Conservation (phyloP, 129 eudicot species). For the Escallonia rubra region DNA sequence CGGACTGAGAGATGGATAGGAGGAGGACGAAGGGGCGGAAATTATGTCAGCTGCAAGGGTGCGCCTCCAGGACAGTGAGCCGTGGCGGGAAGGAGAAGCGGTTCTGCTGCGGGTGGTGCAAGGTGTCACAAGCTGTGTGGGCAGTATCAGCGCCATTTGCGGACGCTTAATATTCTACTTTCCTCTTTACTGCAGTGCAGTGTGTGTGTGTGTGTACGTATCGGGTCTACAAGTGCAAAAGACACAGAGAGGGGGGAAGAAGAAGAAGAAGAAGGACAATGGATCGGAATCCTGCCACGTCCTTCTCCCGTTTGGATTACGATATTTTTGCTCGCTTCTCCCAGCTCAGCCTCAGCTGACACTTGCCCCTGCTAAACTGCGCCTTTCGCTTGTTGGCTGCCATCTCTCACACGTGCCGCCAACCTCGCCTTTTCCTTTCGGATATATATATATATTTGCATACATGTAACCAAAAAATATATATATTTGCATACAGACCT, state of each 20-base stretch:
- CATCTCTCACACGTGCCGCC: too few relatives aligned
- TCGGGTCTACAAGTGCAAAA: neutral
- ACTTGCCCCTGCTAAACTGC: neutral
- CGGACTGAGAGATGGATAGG: slow-evolving; percentile 22
- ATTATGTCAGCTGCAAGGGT: slow-evolving; percentile 32
- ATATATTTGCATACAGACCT: too few relatives aligned
- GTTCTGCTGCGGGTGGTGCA: slow-evolving; percentile 6
- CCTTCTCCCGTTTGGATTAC: slow-evolving; percentile 38
- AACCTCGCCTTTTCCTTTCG: too few relatives aligned
- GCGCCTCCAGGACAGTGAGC: slow-evolving; percentile 48
- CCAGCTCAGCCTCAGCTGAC: neutral
- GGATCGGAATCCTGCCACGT: slow-evolving; percentile 59
- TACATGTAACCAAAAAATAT: too few relatives aligned
- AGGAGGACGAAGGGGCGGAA: slow-evolving; percentile 27
- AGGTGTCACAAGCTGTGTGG: slow-evolving; percentile 25
- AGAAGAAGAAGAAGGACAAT: slow-evolving; percentile 11
- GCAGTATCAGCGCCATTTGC: slow-evolving; percentile 41
- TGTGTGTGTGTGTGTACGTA: neutral
- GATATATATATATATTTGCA: too few relatives aligned
- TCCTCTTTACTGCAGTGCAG: neutral
- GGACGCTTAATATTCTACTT: slow-evolving; percentile 1
- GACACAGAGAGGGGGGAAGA: slow-evolving; percentile 9
- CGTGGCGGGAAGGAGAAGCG: slow-evolving; percentile 18
- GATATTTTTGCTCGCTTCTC: neutral
- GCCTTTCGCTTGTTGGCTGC: too few relatives aligned